Evolutionary conservation across 306 rosid genomes (phyloP).

Genomic region (Citrullus amarus): DNA sequence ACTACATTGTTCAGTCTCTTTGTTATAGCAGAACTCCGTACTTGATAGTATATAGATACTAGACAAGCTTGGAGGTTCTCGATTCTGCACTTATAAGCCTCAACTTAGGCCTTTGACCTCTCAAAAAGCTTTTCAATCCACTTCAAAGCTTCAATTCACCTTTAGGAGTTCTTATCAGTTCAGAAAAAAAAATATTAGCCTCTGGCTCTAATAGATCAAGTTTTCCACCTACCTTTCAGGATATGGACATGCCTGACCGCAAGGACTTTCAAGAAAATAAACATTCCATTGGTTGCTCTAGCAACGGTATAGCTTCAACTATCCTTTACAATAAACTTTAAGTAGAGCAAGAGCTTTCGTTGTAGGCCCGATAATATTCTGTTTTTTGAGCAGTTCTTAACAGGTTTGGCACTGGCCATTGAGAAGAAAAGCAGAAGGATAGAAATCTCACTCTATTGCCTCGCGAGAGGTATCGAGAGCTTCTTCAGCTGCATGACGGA

Average conservation of each 20-base stretch:
- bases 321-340: not conserved
- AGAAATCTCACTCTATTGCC: conserved; percentile 84
- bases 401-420: conserved; percentile 64
- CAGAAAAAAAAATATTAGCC: not conserved
- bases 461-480: conserved; percentile 86
- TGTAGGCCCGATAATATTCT: not conserved
- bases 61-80: not conserved
- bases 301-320: conserved; percentile 54
- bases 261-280: conserved; percentile 55
- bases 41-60: not conserved
- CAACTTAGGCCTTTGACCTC: not conserved
- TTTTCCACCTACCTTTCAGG: conserved; percentile 34
- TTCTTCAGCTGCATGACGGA: conserved; percentile 80
- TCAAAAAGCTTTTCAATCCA: not conserved
- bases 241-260: conserved; percentile 83
- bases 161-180: not conserved
- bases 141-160: not conserved
- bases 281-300: conserved; percentile 69
- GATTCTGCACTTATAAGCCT: not conserved
- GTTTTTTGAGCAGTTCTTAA: conserved; percentile 49
- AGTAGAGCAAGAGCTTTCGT: not conserved
- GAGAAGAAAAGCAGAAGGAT: conserved; percentile 84
- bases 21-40: not conserved
- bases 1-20: not conserved
- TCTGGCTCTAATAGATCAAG: not conserved